Base-by-base conservation (phyloP, 345 rosid species). In the Lepidium didymum region DNA sequence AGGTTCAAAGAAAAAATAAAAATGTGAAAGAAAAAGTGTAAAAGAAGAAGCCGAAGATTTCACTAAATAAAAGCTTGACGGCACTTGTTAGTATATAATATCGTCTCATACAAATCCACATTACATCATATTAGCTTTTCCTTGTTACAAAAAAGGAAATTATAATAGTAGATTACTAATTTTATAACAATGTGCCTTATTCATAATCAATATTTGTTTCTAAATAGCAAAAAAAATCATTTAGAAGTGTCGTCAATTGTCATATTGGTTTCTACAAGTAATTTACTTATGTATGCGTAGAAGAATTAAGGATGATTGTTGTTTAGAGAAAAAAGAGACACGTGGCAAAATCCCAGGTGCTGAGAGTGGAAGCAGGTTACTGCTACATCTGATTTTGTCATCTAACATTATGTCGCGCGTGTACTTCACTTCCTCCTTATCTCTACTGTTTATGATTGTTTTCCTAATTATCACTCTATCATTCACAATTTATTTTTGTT, bases 341-440 rank as follows among this genome's bases (percentile, higher is more conserved):
- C 67, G 72, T 73, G 77, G 72, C 68, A 3, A 18, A 6, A 73
- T 73, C 72, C 56, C 49, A 73, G 62, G 34, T 35, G 55, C 25
- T 73, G 49, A 73, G 62, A 59, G 77, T 73, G 67, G 72, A 73
- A 66, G 77, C 72, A 73, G 77, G 46, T 73, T 29, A 37, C 56
- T 71, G 63, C 29, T 52, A 43, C 75, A 42, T 55, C 46, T 34
- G 62, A 70, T 62, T 52, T 41, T 52, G 41, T 59, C 19, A n/a
- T 49, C 61, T 9, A 51, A 40, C 5, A 16, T 3, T 16, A 8
- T 18, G 14, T 27, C 31, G 59, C 67, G 74, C 66, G 74, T 69
- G 58, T 69, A 16, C 2, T 50, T 13, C 52, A 59, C 34, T 15
- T 19, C 23, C 40, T 47, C 21, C 56, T 57, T 14, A 14, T 43